Evolutionary conservation across 2,329 filamentous ascomycete genomes (phyloP).

Genomic region (Colletotrichum sp.): DNA sequence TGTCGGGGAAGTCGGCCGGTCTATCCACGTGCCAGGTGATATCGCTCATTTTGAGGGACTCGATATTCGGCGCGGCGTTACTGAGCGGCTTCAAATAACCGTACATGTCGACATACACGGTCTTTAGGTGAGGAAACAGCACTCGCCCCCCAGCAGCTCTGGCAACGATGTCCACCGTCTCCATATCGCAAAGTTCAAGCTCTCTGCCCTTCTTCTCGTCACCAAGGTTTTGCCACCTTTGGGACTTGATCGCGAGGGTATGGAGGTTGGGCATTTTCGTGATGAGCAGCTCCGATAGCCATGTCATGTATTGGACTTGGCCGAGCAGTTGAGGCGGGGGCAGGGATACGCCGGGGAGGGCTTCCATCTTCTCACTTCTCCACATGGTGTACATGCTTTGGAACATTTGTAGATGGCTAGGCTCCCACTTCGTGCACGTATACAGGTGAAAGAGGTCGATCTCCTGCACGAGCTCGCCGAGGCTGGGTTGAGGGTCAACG

Average conservation of each 20-base stretch:
- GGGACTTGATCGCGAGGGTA: neutral
- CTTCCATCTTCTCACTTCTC: neutral
- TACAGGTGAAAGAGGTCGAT: neutral
- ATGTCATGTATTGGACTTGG: neutral
- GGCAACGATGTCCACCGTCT: neutral
- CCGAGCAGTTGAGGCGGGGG: rapidly evolving
- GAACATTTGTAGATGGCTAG: neutral
- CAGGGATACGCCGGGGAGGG: neutral
- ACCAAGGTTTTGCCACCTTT: neutral
- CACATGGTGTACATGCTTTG: neutral
- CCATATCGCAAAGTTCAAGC: too few relatives aligned
- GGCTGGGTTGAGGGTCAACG: neutral
- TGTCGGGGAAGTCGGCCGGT: neutral
- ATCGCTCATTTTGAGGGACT: rapidly evolving
- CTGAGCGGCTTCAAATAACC: neutral
- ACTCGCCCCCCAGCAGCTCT: neutral
- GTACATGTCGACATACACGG: rapidly evolving
- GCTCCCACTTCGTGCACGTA: neutral
- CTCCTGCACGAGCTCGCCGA: neutral
- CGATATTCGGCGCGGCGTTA: neutral
- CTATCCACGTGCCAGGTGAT: rapidly evolving
- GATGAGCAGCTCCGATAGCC: neutral
- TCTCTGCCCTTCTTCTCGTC: too few relatives aligned
- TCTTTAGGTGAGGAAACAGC: neutral
- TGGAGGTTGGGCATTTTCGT: neutral